Evolutionary conservation across 352 stramenopile species (phyloP).

Genomic region (Phytophthora meadii): DNA sequence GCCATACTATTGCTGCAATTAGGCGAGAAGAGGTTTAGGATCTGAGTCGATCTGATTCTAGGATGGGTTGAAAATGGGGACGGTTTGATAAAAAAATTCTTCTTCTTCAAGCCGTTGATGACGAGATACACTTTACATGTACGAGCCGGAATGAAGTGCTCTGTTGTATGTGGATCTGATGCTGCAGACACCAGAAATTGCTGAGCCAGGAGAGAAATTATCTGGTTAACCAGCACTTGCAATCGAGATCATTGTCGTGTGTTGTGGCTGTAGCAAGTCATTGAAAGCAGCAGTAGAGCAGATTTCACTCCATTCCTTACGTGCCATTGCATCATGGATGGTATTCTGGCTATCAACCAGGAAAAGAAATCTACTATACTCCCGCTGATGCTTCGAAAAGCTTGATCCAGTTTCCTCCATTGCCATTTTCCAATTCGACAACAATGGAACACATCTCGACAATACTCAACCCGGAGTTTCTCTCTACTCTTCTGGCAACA

Average conservation of each 20-base stretch:
- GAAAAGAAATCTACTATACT: background rate
- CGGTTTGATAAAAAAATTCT: too few species aligned
- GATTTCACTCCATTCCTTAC: too few species aligned
- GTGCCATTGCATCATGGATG: background rate
- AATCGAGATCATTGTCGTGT: background rate
- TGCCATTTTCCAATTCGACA: slow-evolving; percentile 10
- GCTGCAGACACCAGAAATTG: too few species aligned
- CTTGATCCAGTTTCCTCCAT: background rate
- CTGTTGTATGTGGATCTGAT: too few species aligned
- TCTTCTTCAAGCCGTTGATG: too few species aligned
- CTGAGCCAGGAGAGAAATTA: too few species aligned
- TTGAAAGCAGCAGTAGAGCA: too few species aligned
- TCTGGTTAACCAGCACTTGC: too few species aligned
- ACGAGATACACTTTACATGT: too few species aligned
- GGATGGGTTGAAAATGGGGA: background rate
- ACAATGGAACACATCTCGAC: background rate
- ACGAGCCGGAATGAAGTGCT: too few species aligned
- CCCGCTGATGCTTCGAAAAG: background rate
- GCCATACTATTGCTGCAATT: slow-evolving; percentile 45
- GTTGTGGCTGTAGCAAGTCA: too few species aligned
- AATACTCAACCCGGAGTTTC: slow-evolving; percentile 10
- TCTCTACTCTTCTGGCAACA: slow-evolving; percentile 8
- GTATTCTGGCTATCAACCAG: slow-evolving; percentile 3
- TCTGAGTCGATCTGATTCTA: background rate
- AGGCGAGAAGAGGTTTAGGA: slow-evolving; percentile 1